phyloP scores from a whole-genome alignment of 345 rosid genomes.

The Ceriops decandra region DNA sequence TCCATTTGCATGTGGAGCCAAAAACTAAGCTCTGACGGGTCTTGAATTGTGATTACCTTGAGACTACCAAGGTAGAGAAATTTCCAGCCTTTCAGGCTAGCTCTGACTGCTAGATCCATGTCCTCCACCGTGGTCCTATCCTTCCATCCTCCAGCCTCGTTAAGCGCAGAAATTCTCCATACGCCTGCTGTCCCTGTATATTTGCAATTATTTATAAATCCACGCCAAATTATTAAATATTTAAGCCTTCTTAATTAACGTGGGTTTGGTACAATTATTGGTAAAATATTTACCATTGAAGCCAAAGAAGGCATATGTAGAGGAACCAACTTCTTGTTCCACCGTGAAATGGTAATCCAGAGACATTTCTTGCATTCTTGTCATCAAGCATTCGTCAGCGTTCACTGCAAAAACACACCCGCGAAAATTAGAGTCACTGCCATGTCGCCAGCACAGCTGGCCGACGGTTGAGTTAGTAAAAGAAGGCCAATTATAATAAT shows the following conservation, averaged over 20 bases:
- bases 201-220: no score
- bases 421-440: neutral
- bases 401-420: conserved; percentile 51
- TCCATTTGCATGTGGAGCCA: no score
- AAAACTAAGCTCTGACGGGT: neutral
- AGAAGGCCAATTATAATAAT: neutral
- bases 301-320: conserved; percentile 89
- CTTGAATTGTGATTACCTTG: conserved; percentile 41
- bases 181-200: conserved; percentile 87
- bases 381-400: conserved; percentile 91
- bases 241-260: no score
- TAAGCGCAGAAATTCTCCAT: conserved; percentile 85
- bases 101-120: conserved; percentile 97
- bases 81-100: conserved; percentile 97
- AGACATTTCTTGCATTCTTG: conserved; percentile 99
- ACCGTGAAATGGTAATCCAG: conserved; percentile 90
- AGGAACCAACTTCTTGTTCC: conserved; percentile 97
- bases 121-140: conserved; percentile 98
- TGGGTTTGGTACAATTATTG: neutral
- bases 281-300: conserved; percentile 58
- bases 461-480: neutral
- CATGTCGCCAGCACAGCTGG: conserved; percentile 31
- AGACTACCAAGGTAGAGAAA: conserved; percentile 68
- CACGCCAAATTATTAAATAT: no score
- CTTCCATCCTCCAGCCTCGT: conserved; percentile 99